Conservation (phyloP, 192 early-diverging fungal genomes). For the Lobosporangium transversale region DNA sequence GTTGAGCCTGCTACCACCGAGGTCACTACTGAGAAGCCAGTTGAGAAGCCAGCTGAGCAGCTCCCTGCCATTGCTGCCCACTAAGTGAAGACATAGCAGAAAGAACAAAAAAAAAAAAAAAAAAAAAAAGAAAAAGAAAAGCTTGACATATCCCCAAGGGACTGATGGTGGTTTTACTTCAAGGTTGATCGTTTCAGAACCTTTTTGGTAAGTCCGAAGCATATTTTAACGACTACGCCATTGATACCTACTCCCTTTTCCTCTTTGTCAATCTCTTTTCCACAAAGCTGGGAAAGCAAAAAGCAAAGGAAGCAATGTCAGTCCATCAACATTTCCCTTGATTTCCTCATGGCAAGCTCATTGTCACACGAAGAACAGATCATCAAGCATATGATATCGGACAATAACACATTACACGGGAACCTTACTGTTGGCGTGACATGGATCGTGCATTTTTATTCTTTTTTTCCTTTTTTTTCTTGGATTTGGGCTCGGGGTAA, state of each 20-base stretch:
- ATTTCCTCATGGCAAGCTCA: constrained; percentile 14
- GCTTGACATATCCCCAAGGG: no score
- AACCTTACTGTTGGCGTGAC: constrained; percentile 34
- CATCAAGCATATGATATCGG: constrained; percentile 33
- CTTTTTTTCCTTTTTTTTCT: neutral
- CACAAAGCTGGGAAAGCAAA: no score
- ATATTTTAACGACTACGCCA: no score
- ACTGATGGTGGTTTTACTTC: no score
- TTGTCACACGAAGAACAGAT: constrained; percentile 30
- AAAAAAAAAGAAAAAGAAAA: no score
- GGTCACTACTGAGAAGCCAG: constrained; percentile 1
- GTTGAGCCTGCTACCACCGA: constrained; percentile 1
- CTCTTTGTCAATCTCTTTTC: neutral
- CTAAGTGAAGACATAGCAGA: constrained; percentile 8
- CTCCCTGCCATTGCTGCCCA: constrained; percentile 14
- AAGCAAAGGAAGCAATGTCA: no score
- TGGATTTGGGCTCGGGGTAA: neutral
- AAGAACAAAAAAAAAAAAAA: no score
- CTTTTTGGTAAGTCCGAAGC: no score
- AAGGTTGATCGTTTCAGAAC: no score
- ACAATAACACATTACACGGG: constrained; percentile 4
- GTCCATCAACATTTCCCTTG: no score
- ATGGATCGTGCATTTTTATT: constrained; percentile 38
- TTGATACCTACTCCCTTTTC: neutral
- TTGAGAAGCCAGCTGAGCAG: constrained; percentile 8